Conservation (phyloP, 2,329 filamentous ascomycete genomes). For the Fusarium fujikuroi region DNA sequence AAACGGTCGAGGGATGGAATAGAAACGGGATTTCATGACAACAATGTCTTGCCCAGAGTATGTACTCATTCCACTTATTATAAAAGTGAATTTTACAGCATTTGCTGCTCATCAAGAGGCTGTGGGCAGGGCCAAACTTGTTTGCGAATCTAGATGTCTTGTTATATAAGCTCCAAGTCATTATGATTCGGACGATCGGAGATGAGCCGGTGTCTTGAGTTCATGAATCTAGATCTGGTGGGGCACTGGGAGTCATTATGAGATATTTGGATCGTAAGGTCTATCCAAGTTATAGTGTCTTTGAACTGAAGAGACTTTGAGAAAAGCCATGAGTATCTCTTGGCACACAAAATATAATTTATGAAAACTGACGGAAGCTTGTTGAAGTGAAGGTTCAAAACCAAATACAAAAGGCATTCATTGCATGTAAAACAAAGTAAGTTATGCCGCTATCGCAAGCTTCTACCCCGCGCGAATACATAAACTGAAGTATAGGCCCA, state of each 20-base stretch:
- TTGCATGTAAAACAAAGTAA: background rate
- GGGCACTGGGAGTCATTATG: conserved; percentile 7
- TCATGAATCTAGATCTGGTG: background rate
- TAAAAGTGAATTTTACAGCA: background rate
- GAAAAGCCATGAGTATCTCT: background rate
- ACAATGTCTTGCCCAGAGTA: background rate
- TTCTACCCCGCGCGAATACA: conserved; percentile 28
- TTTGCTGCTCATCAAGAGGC: background rate
- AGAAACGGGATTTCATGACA: conserved; percentile 1
- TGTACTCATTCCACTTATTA: background rate
- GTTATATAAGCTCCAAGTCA: background rate
- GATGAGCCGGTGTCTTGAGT: background rate
- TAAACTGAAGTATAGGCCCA: conserved; percentile 17
- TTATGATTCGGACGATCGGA: conserved; percentile 3
- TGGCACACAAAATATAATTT: background rate
- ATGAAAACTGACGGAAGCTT: background rate
- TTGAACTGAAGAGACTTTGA: background rate
- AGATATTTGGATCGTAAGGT: background rate
- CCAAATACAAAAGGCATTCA: background rate
- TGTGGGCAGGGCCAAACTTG: background rate
- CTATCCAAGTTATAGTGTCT: background rate
- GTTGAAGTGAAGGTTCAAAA: background rate
- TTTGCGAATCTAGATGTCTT: background rate
- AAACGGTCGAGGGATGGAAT: conserved; percentile 9
- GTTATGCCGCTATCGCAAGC: conserved; percentile 25